Conservation (phyloP, 208 protist genomes). For the Leishmania turanica region DNA sequence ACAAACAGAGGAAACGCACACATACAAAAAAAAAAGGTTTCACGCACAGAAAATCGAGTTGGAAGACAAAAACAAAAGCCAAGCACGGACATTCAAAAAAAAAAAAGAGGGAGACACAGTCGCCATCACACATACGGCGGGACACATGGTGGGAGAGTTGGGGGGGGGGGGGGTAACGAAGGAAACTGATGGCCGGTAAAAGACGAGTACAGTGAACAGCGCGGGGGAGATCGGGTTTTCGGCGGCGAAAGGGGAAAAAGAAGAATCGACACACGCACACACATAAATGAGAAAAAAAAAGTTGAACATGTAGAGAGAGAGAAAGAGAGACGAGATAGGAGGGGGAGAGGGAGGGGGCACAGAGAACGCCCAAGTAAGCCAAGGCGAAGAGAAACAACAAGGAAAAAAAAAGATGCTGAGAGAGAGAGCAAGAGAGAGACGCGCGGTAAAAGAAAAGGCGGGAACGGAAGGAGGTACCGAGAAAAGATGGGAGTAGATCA, state of each 20-base stretch:
- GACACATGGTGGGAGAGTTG: neutral
- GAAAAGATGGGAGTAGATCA: conserved; percentile 3
- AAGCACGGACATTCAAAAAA: no score
- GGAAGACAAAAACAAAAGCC: no score
- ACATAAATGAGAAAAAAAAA: neutral
- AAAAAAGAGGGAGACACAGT: neutral
- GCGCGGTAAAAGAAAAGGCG: conserved; percentile 6
- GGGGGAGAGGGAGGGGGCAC: neutral
- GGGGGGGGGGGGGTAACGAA: neutral
- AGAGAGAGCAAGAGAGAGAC: neutral
- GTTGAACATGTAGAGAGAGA: neutral
- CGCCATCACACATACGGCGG: neutral
- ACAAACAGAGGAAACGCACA: neutral
- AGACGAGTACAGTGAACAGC: neutral
- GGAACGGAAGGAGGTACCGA: conserved; percentile 15
- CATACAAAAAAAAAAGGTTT: neutral
- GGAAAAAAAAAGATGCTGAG: neutral
- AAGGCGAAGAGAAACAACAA: conserved; percentile 1
- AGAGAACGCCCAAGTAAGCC: neutral
- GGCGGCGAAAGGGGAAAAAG: neutral
- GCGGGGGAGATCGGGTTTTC: neutral
- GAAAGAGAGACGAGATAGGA: neutral
- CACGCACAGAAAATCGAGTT: neutral
- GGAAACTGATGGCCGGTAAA: neutral
- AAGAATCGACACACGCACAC: neutral